Percentiles rank a stretch among this genome's conserved stretches.
Evolutionary conservation across 306 rosid species (phyloP).

Genomic region (Prunus davidiana): DNA sequence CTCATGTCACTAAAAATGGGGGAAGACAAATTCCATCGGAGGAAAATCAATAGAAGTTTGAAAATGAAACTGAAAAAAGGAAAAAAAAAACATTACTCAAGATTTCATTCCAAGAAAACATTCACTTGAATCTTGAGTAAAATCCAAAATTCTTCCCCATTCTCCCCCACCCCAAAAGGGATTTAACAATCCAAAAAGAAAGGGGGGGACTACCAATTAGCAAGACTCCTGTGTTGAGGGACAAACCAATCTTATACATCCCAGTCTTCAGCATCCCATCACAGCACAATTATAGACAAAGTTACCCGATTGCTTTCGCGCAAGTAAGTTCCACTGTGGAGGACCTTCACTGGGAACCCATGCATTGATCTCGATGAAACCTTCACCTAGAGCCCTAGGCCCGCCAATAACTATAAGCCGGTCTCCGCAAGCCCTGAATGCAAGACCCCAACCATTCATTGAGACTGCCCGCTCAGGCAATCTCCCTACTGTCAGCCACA

Average conservation of each 20-base stretch:
- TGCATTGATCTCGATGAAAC: conserved; percentile 78
- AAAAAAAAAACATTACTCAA: conserved; percentile 13
- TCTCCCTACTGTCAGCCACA: conserved; percentile 68
- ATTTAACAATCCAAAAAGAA: conserved; percentile 32
- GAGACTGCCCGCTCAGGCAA: conserved; percentile 78
- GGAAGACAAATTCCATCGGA: conserved; percentile 49
- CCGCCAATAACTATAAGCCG: conserved; percentile 88
- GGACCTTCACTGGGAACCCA: conserved; percentile 96
- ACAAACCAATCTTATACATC: conserved; percentile 42
- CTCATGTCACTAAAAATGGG: conserved; percentile 56
- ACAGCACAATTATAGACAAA: conserved; percentile 98
- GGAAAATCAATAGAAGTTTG: conserved; percentile 37
- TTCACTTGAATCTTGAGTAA: conserved; percentile 63
- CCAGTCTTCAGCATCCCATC: conserved; percentile 83
- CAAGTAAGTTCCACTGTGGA: conserved; percentile 81
- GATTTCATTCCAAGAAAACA: conserved; percentile 43
- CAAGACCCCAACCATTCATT: conserved; percentile 97
- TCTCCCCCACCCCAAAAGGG: conserved; percentile 34
- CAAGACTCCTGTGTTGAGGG: conserved; percentile 46
- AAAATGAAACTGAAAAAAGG: conserved; percentile 10
- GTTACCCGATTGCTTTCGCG: conserved; percentile 60
- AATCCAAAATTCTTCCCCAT: conserved; percentile 48
- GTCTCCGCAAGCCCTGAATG: conserved; percentile 88
- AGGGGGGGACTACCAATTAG: conserved; percentile 68
- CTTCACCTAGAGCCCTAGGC: conserved; percentile 68